Evolutionary conservation across 805 yeast genomes (phyloP), one percentile per base, ranked within the genome.

Genomic region (Spathaspora hagerdaliae): DNA sequence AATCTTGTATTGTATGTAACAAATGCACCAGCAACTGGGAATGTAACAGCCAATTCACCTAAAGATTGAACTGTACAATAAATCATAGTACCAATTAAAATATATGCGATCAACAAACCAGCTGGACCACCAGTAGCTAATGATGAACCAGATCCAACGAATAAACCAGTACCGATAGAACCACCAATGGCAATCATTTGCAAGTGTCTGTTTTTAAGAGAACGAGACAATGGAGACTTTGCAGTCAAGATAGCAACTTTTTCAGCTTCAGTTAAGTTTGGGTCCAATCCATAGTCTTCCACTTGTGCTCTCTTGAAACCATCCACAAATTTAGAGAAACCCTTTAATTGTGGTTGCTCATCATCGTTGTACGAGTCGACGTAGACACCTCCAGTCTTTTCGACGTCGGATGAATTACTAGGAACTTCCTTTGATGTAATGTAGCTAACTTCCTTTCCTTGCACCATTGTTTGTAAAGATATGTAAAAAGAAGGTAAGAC

Each of bases 111-210:
- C 41, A 82, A 57, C 51, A 71, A 43, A 85, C 83, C 73, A 53
- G 83, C 86, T 12, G 92, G 91, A 31, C 92, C 92, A 61, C 88
- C 85, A 31, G 74, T 67, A 14, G 73, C 51, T 42, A 86, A 64
- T 2, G 86, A 76, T 14, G 74, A 61, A 51, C 88, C 87, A 2
- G 88, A 77, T 58, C 89, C 89, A 31, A 88, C 85, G 49, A 88
- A 81, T 43, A 87, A 70, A 61, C 94, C 96, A 12, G 94, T 84
- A 56, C 96, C 96, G 54, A 87, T 86, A 49, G 85, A 77, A 39
- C 92, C 90, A 55, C 92, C 92, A 51, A 86, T 73, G 43, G 95
- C 91, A 66, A 86, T 87, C 90, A 86, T 83, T 52, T 83, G 83
- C 54, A 86, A 63, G 60, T 86, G 92, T 59, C 91, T 74, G 38